phyloP scores from a whole-genome alignment of 805 yeast genomes.

The Candida succiphila region DNA sequence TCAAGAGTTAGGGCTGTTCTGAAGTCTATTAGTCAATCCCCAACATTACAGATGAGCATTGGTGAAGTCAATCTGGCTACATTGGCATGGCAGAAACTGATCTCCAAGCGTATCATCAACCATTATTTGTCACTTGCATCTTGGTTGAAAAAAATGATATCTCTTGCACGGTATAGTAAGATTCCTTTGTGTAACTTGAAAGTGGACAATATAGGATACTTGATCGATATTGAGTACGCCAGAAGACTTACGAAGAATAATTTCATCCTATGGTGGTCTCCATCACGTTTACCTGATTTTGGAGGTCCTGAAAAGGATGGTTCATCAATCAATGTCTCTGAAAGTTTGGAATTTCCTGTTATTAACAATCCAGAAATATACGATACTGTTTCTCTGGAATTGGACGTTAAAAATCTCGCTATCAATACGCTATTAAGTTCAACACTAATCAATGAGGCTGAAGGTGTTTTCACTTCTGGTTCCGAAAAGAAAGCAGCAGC shows the following conservation, averaged over 20 bases:
- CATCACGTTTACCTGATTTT: slow-evolving; percentile 66
- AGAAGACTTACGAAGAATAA: slow-evolving; percentile 55
- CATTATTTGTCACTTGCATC: slow-evolving; percentile 66
- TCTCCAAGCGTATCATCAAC: slow-evolving; percentile 55
- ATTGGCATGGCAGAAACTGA: slow-evolving; percentile 69
- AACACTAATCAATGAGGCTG: slow-evolving; percentile 75
- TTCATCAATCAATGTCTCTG: slow-evolving; percentile 31
- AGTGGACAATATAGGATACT: slow-evolving; percentile 63
- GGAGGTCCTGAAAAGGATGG: slow-evolving; percentile 73
- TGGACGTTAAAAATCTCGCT: slow-evolving; percentile 68
- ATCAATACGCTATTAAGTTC: slow-evolving; percentile 84
- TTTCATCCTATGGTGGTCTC: slow-evolving; percentile 91
- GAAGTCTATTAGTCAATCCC: slow-evolving; percentile 42
- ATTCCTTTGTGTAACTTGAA: slow-evolving; percentile 83
- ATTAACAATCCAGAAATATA: slow-evolving; percentile 75
- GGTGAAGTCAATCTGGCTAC: slow-evolving; percentile 58
- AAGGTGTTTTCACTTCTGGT: slow-evolving; percentile 63
- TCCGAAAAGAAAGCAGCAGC: slow-evolving; percentile 10
- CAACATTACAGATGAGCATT: slow-evolving; percentile 50
- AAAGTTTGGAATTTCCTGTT: slow-evolving; percentile 53
- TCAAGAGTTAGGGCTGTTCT: slow-evolving; percentile 35
- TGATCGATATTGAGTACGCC: slow-evolving; percentile 84
- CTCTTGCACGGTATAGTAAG: slow-evolving; percentile 60
- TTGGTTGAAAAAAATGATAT: slow-evolving; percentile 59
- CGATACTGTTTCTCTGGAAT: slow-evolving; percentile 67